These are phyloP conservation scores for Rhodosporidiobolus odoratus DNA, from an alignment of 768 basidiomycete species.

Conservation along the genomic window DNA sequence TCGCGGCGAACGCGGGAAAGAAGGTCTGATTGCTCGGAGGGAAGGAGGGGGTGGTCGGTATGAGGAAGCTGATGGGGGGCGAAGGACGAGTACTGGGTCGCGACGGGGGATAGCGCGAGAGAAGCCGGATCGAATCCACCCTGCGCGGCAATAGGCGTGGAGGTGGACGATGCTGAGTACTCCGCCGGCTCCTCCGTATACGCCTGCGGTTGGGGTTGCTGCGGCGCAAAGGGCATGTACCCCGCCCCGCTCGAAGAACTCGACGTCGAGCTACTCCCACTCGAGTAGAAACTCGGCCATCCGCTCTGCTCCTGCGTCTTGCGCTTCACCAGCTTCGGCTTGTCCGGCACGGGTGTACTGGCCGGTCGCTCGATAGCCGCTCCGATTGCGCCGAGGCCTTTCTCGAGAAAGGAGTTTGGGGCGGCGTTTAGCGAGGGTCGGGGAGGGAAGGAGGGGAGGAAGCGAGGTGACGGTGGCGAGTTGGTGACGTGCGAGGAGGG, in stretches of 20 bases:
- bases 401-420: no score
- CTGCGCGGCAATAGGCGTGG: neutral
- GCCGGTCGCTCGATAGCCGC: conserved; percentile 13
- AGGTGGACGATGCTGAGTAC: neutral
- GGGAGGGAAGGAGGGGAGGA: neutral
- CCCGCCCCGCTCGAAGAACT: neutral
- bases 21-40: conserved; percentile 33
- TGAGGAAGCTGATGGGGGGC: conserved; percentile 4
- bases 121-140: conserved; percentile 12
- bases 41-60: conserved; percentile 28
- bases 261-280: conserved; percentile 11
- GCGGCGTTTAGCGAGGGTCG: no score
- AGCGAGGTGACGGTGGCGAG: conserved; percentile 1
- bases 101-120: conserved; percentile 1
- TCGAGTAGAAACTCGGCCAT: conserved; percentile 31
- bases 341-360: conserved; percentile 13
- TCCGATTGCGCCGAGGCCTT: no score
- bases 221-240: neutral
- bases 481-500: neutral
- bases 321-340: conserved; percentile 13
- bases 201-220: no score
- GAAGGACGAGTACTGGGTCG: neutral
- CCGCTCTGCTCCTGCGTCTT: conserved; percentile 29
- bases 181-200: conserved; percentile 8
- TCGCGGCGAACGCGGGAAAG: conserved; percentile 28